Percentiles rank a stretch among this genome's conserved stretches.
These are phyloP conservation scores for Blastobotrys ciferrii DNA, from an alignment of 1,139 yeast species.

Conservation along the genomic window DNA sequence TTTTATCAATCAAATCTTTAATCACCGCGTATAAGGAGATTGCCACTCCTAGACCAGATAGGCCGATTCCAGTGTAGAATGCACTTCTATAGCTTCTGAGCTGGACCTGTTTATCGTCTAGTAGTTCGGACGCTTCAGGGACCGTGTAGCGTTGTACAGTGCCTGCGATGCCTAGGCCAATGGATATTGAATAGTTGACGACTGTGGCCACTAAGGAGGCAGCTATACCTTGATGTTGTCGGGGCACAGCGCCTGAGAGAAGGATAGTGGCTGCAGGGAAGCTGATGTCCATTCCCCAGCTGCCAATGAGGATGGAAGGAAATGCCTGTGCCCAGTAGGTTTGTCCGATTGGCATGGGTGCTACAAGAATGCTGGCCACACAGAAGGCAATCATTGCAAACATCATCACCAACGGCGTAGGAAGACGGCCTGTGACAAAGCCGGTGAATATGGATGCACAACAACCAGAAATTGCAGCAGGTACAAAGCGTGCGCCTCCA, in stretches of 20 bases:
- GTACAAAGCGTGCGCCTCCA: conserved; percentile 43
- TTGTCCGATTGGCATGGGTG: conserved; percentile 47
- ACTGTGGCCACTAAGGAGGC: conserved; percentile 61
- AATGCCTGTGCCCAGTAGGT: conserved; percentile 56
- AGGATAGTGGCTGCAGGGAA: conserved; percentile 62
- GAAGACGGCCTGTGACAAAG: conserved; percentile 39
- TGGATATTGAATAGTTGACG: conserved; percentile 60
- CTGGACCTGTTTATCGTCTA: conserved; percentile 32
- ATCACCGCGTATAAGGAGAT: conserved; percentile 32
- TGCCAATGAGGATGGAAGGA: conserved; percentile 46
- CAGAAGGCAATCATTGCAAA: conserved; percentile 47
- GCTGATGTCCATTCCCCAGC: conserved; percentile 64
- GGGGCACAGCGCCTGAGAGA: conserved; percentile 51
- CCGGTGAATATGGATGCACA: conserved; percentile 49
- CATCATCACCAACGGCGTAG: conserved; percentile 46
- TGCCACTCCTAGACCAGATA: conserved; percentile 47
- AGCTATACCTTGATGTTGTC: conserved; percentile 60
- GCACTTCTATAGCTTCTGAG: conserved; percentile 47
- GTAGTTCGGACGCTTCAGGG: conserved; percentile 26
- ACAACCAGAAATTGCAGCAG: conserved; percentile 45
- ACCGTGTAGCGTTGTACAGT: conserved; percentile 49
- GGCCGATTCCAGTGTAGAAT: conserved; percentile 51
- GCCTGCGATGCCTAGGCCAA: conserved; percentile 65
- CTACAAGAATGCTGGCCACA: conserved; percentile 44
- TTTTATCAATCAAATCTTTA: conserved; percentile 11